A percentile compares a stretch with the other conserved stretches of the same genome.
phyloP scores from a whole-genome alignment of 75 land plant genomes.

The Picea sitchensis region DNA sequence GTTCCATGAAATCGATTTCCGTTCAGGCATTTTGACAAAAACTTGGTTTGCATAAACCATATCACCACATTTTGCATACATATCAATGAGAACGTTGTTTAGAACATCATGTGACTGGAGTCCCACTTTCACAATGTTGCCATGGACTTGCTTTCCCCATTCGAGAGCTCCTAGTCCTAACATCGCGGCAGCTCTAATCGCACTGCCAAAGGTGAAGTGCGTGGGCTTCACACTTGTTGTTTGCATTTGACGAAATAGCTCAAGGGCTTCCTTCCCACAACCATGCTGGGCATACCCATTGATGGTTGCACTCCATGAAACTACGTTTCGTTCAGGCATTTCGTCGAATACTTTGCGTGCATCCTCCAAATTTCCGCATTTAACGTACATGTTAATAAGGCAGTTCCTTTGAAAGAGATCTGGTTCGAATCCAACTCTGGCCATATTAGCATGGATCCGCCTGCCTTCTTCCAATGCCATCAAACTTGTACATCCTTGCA shows the following conservation, averaged over 20 bases:
- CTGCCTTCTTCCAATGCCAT: constrained; percentile 38
- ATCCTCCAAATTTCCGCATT: constrained; percentile 31
- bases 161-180: constrained; percentile 20
- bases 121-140: constrained; percentile 38
- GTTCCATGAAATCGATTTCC: constrained; percentile 53
- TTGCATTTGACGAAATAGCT: constrained; percentile 38
- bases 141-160: constrained; percentile 39
- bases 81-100: constrained; percentile 46
- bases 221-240: constrained; percentile 18
- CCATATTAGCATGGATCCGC: constrained; percentile 30
- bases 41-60: constrained; percentile 36
- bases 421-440: constrained; percentile 20
- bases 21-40: constrained; percentile 23
- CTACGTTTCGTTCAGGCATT: constrained; percentile 30
- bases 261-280: constrained; percentile 41
- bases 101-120: constrained; percentile 32
- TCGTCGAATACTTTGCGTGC: constrained; percentile 40
- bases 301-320: constrained; percentile 77
- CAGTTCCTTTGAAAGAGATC: constrained; percentile 41
- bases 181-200: constrained; percentile 42
- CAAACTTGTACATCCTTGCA: constrained; percentile 22
- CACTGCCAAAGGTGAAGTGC: constrained; percentile 38
- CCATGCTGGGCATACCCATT: constrained; percentile 44
- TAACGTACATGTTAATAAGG: constrained; percentile 61
- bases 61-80: constrained; percentile 44